These are phyloP conservation scores for Komagataella ulmi DNA, from an alignment of 805 yeast species.

Conservation along the genomic window DNA sequence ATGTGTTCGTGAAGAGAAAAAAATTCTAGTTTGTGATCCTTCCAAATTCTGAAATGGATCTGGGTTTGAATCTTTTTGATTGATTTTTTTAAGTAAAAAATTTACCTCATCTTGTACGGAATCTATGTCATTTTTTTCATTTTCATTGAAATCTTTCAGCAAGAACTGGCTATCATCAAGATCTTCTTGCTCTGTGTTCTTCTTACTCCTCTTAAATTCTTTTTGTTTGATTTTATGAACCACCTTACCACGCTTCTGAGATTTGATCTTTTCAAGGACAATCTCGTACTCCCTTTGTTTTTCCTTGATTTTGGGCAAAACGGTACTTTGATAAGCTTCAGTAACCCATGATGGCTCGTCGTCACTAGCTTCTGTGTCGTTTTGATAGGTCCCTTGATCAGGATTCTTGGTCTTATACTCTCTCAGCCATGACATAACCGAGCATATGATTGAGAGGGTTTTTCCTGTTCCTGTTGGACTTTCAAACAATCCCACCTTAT, in stretches of 20 bases:
- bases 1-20: constrained; percentile 79
- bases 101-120: constrained; percentile 33
- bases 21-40: constrained; percentile 21
- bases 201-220: constrained; percentile 2
- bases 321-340: constrained; percentile 17
- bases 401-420: constrained; percentile 13
- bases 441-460: constrained; percentile 76
- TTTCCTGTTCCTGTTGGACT: constrained; percentile 96
- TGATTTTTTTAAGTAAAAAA: constrained; percentile 29
- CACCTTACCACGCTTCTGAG: constrained; percentile 11
- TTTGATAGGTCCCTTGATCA: constrained; percentile 7
- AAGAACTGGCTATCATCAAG: not conserved
- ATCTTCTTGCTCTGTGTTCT: constrained; percentile 2
- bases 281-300: constrained; percentile 25
- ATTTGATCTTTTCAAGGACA: constrained; percentile 22
- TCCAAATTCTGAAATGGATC: constrained; percentile 8
- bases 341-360: constrained; percentile 29
- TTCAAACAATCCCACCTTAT: constrained; percentile 72
- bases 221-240: constrained; percentile 10
- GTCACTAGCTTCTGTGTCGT: constrained; percentile 20
- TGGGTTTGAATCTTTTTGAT: constrained; percentile 10
- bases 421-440: constrained; percentile 74
- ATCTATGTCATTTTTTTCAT: constrained; percentile 13
- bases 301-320: constrained; percentile 14
- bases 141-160: not conserved